Evolutionary conservation across 306 rosid genomes (phyloP).

Genomic region (Rosa chinensis): DNA sequence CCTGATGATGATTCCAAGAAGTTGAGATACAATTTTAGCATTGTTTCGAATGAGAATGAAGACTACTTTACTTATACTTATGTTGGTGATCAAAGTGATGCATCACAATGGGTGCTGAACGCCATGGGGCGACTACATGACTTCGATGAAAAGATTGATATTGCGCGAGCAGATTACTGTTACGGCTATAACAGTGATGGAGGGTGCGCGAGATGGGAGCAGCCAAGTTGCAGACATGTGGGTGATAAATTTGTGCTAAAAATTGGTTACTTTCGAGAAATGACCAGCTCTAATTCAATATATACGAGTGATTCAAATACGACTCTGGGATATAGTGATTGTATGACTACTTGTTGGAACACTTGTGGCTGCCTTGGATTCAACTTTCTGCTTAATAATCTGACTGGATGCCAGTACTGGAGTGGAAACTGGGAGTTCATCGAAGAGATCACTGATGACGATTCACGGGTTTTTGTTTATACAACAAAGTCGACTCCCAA

Average conservation of each 20-base stretch:
- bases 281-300: background rate
- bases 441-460: background rate
- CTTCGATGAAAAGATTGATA: background rate
- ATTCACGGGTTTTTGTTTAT: background rate
- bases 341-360: slow-evolving; percentile 7
- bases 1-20: slow-evolving; percentile 9
- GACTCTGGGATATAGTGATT: slow-evolving; percentile 1
- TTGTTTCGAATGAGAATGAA: slow-evolving; percentile 9
- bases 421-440: slow-evolving; percentile 12
- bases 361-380: slow-evolving; percentile 1
- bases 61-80: background rate
- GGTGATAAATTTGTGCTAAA: background rate
- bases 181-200: slow-evolving; percentile 12
- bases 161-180: slow-evolving; percentile 1
- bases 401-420: background rate
- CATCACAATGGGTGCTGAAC: background rate
- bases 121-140: background rate
- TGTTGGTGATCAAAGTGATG: background rate
- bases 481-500: background rate
- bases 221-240: background rate
- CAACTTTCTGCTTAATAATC: background rate
- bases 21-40: background rate
- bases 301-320: background rate
- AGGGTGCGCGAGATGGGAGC: slow-evolving; percentile 7
- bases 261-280: background rate